A percentile compares a stretch with the other conserved stretches of the same genome.
These are phyloP conservation scores for Diphasiastrum complanatum DNA, from an alignment of 83 land plant genomes.

Conservation along the genomic window DNA sequence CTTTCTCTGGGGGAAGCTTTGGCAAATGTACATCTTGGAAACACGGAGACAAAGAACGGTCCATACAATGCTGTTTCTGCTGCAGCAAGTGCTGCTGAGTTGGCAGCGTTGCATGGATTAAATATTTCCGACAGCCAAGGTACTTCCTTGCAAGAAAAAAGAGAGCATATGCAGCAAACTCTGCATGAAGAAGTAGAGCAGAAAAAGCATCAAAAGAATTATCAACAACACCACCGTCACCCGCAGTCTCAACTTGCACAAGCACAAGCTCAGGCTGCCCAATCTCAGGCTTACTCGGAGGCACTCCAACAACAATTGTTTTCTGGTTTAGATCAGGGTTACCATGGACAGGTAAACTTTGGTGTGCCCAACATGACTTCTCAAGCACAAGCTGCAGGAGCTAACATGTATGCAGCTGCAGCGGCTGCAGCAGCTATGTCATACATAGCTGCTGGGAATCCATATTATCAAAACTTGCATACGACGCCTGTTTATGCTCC, in stretches of 20 bases:
- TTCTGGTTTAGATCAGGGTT: constrained; percentile 28
- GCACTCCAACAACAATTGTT: constrained; percentile 26
- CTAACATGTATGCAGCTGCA: constrained; percentile 49
- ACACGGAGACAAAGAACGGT: too few relatives aligned
- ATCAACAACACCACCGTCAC: constrained; percentile 31
- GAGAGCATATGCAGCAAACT: constrained; percentile 19
- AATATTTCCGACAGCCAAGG: constrained; percentile 30
- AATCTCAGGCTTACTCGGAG: constrained; percentile 19
- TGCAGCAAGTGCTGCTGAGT: constrained; percentile 23
- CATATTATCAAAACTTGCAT: constrained; percentile 50
- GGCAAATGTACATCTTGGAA: too few relatives aligned
- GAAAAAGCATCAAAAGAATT: constrained; percentile 13
- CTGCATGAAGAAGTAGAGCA: constrained; percentile 4
- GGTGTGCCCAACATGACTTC: constrained; percentile 19
- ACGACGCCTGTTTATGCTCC: constrained; percentile 44
- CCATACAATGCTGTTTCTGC: too few relatives aligned
- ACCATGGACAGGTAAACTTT: constrained; percentile 34
- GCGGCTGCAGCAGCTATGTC: constrained; percentile 43
- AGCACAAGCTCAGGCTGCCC: constrained; percentile 15
- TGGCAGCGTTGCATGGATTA: constrained; percentile 32
- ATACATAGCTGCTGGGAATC: constrained; percentile 48
- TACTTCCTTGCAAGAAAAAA: constrained; percentile 4
- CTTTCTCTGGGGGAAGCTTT: too few relatives aligned
- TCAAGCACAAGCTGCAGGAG: constrained; percentile 26
- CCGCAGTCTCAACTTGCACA: constrained; percentile 15